Evolutionary conservation across 768 basidiomycete species (phyloP), one percentile per base, ranked within the genome.

Genomic region (Suillus discolor): DNA sequence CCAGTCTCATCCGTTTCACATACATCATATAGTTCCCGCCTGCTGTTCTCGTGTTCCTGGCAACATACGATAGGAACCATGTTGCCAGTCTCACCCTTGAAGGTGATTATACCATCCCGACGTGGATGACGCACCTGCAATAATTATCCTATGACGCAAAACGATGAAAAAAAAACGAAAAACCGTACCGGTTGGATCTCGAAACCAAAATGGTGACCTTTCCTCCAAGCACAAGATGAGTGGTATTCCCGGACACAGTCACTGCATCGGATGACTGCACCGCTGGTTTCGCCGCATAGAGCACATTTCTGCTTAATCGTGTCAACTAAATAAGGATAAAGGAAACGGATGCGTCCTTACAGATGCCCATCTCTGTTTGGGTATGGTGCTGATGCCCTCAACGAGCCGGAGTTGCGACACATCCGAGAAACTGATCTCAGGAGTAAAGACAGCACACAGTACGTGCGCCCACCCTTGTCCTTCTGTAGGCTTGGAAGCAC

Each of bases 391-490:
- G 62, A 97, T 82, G 34, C 94, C 95, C 77, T 99, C 97, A 8
- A 92, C 92, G n/a, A 89, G 77, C 44, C 89, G 87, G 54, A 98
- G 80, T 16, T 85, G 85, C 7, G 81, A 73, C 0, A 93, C 86
- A 71, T 96, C 91, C 28, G 92, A 89, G 75, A 92, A 97, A 5
- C 79, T 83, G n/a, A 96, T 79, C 71, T 98, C 96, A 4, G 90
- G 90, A 36, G 89, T 86, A 79, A 94, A 98, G 1, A 93, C 87
- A 3, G 96, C 87, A 79, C 97, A 99, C 4, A 97, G 78, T 39
- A 96, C 82, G 74, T 99, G 97, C 0, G 89, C 89, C 96, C 96
- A 97, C 64, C 91, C 90, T 75, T 94, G 91, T 12, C 94, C 93
- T 79, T 97, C 96, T 0, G 96, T 97, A 8, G 93, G 93, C 73